These are phyloP conservation scores for Thamnidium elegans DNA, from an alignment of 192 early-diverging fungal genomes.

Conservation along the genomic window DNA sequence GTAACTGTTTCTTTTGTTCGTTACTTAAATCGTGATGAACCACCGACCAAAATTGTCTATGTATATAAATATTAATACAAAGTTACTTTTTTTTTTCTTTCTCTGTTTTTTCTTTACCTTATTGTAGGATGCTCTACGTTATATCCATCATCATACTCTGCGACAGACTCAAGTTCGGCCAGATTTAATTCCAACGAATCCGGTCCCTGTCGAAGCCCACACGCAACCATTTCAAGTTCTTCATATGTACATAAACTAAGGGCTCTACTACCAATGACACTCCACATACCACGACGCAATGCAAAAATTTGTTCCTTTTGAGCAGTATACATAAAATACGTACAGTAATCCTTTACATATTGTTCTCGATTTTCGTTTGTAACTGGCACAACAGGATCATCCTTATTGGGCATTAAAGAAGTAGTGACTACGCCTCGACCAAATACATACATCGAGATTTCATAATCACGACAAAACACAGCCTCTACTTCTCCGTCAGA, in stretches of 20 bases:
- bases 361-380: slow-evolving; percentile 71
- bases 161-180: slow-evolving; percentile 62
- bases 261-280: slow-evolving; percentile 46
- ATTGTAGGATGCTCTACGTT: slow-evolving; percentile 61
- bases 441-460: slow-evolving; percentile 68
- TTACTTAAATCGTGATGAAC: slow-evolving; percentile 58
- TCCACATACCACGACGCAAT: slow-evolving; percentile 70
- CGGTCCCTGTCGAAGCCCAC: slow-evolving; percentile 46
- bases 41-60: slow-evolving; percentile 76
- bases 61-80: background rate
- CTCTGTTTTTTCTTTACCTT: slow-evolving; percentile 28
- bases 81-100: background rate
- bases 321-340: slow-evolving; percentile 56
- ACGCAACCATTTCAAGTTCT: slow-evolving; percentile 76
- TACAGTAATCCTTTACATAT: slow-evolving; percentile 71
- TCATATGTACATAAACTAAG: slow-evolving; percentile 37
- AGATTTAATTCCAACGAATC: slow-evolving; percentile 56
- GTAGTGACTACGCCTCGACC: slow-evolving; percentile 51
- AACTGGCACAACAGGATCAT: slow-evolving; percentile 50
- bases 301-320: slow-evolving; percentile 60
- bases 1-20: slow-evolving; percentile 66
- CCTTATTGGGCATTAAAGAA: slow-evolving; percentile 42
- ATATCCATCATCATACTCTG: slow-evolving; percentile 87
- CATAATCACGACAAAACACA: slow-evolving; percentile 80
- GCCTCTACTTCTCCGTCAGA: slow-evolving; percentile 57